phyloP scores from a whole-genome alignment of 1,139 yeast species.

The Blastobotrys raffinosifermentans region DNA sequence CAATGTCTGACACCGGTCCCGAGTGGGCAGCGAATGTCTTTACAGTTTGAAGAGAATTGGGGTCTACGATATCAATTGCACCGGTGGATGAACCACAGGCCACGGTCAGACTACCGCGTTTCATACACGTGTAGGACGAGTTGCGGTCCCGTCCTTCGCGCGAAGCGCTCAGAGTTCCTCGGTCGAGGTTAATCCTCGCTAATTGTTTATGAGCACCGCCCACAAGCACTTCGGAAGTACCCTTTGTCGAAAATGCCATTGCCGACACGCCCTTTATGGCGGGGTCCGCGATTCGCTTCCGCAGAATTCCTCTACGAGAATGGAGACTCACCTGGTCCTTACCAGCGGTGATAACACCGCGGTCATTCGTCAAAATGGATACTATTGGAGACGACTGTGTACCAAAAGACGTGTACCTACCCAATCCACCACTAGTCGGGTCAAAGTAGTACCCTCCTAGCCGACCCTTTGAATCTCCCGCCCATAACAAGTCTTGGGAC shows the following conservation, averaged over 20 bases:
- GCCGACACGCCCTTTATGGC: conserved; percentile 26
- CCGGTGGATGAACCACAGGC: conserved; percentile 69
- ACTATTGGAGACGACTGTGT: conserved; percentile 29
- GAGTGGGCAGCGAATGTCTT: conserved; percentile 67
- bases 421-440: conserved; percentile 31
- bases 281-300: conserved; percentile 26
- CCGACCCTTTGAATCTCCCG: conserved; percentile 59
- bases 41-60: conserved; percentile 48
- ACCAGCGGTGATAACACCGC: conserved; percentile 32
- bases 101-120: conserved; percentile 32
- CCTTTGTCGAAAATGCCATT: conserved; percentile 31
- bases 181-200: conserved; percentile 55
- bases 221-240: conserved; percentile 39
- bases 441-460: conserved; percentile 40
- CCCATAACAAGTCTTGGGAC: conserved; percentile 72
- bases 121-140: conserved; percentile 32
- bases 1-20: conserved; percentile 71
- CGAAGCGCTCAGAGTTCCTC: conserved; percentile 36
- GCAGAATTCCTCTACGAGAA: conserved; percentile 33
- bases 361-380: conserved; percentile 32
- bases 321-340: conserved; percentile 29
- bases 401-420: conserved; percentile 39
- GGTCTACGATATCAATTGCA: conserved; percentile 70
- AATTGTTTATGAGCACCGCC: conserved; percentile 45
- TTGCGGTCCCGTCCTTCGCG: not conserved